Evolutionary conservation across 2,329 filamentous ascomycete species (phyloP), one percentile per base, ranked within the genome.

Genomic region (Cladosporium austrohemisphaericum): DNA sequence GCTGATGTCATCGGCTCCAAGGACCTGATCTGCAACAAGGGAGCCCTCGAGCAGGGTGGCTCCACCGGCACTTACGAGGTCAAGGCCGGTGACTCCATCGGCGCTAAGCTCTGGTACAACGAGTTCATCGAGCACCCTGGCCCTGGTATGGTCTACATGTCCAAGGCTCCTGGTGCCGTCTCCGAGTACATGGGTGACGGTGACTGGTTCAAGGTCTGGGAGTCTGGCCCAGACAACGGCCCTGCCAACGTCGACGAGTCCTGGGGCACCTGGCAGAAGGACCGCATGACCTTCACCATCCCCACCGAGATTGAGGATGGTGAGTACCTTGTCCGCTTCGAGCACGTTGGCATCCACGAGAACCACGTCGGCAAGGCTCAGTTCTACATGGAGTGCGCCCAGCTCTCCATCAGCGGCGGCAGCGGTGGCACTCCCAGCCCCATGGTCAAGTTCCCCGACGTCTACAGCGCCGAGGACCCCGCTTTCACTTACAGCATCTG

Each of bases 171-270:
- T 13, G 50, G 47, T 33, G 19, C 29, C n/a, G 55, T 57, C 14
- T 22, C 52, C 16, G 44, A 36, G 18, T 57, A 55, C 41, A 49
- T 51, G 22, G 55, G 55, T 7, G 37, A 36, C 19, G 55, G 52
- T 5, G 53, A 55, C 28, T 57, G 53, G 55, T 57, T 57, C 53
- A 57, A 57, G 38, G 52, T 54, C 14, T 55, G 45, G 25, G 51
- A 55, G 44, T 51, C 47, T 18, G 49, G 49, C 33, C 37, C 40
- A 13, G 36, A 54, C 4, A 51, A 33, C 8, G 47, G 49, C 18
- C 44, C 49, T 25, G 38, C 49, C 25, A 52, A 31, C 26, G 37
- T 38, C 28, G 49, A 57, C 35, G 36, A 19, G 33, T 41, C 20
- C 22, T 55, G 51, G 53, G 46, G 40, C 37, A 51, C 51, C 22